Conservation (phyloP, 2,329 filamentous ascomycete genomes). For the Trichoderma harzianum region DNA sequence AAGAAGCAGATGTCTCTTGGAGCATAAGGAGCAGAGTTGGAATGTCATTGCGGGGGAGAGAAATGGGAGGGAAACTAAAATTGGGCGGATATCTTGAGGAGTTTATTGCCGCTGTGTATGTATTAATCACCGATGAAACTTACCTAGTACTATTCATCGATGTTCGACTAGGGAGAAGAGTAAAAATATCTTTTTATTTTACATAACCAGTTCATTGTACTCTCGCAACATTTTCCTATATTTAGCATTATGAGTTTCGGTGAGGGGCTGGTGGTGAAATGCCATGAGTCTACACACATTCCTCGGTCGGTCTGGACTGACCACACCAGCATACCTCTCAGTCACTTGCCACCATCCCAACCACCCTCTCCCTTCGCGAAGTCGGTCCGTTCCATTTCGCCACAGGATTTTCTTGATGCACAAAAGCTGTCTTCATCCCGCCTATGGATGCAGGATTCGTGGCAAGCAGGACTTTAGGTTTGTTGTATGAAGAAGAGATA, state of each 20-base stretch:
- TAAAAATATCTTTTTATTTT: not conserved
- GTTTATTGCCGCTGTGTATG: conserved; percentile 17
- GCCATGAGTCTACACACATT: not conserved
- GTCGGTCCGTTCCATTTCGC: not conserved
- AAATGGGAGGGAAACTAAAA: not conserved
- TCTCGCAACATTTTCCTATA: not conserved
- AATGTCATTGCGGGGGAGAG: not conserved
- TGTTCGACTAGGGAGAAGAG: conserved; percentile 11
- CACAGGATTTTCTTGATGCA: not conserved
- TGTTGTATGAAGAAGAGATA: not conserved
- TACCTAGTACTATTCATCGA: conserved; percentile 20
- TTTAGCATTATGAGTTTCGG: not conserved
- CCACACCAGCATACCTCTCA: not conserved
- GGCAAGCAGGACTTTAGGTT: not conserved
- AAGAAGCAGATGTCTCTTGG: conserved; percentile 88
- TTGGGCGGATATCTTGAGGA: not conserved
- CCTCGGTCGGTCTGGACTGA: not conserved
- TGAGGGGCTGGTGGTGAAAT: not conserved
- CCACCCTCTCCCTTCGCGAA: not conserved
- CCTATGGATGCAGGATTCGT: fast-evolving
- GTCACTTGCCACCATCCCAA: not conserved
- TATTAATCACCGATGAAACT: conserved; percentile 8
- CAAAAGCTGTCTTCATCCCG: not conserved
- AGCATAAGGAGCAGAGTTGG: not conserved
- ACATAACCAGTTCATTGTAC: not conserved